These are phyloP conservation scores for Clonostachys byssicola DNA, from an alignment of 2,329 filamentous ascomycete species.

Conservation along the genomic window DNA sequence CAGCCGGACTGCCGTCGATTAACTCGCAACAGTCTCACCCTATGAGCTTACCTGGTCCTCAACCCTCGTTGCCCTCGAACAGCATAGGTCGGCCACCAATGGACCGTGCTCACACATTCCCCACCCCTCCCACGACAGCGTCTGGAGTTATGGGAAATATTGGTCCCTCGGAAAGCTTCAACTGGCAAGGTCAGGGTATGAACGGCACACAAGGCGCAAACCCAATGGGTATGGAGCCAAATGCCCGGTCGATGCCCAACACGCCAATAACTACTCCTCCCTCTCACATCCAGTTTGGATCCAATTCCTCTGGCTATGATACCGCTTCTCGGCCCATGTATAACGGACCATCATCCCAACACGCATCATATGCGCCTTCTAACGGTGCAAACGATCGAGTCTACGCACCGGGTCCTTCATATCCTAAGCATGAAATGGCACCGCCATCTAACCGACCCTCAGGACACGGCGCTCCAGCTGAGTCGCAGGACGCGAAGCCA, in stretches of 20 bases:
- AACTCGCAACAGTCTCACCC: slow-evolving; percentile 33
- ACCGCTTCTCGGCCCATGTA: slow-evolving; percentile 73
- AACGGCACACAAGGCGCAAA: slow-evolving; percentile 59
- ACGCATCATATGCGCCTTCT: slow-evolving; percentile 65
- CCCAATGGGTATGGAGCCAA: slow-evolving; percentile 67
- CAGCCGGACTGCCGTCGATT: slow-evolving; percentile 59
- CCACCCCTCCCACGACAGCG: slow-evolving; percentile 89
- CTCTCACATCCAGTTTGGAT: slow-evolving; percentile 76
- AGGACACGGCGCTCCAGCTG: slow-evolving; percentile 52
- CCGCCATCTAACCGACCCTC: slow-evolving; percentile 65
- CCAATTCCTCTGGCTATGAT: slow-evolving; percentile 68
- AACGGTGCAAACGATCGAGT: slow-evolving; percentile 59
- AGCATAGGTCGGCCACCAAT: slow-evolving; percentile 71
- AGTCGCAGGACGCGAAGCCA: slow-evolving; percentile 59
- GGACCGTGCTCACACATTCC: slow-evolving; percentile 88
- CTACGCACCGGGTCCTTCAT: slow-evolving; percentile 62
- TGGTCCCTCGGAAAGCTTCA: slow-evolving; percentile 72
- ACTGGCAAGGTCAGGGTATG: slow-evolving; percentile 68
- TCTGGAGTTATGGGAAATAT: slow-evolving; percentile 76
- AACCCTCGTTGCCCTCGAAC: slow-evolving; percentile 58
- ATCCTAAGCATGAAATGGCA: slow-evolving; percentile 85
- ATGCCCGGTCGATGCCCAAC: slow-evolving; percentile 79
- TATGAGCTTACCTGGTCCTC: slow-evolving; percentile 57
- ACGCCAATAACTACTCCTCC: slow-evolving; percentile 91
- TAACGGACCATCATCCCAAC: slow-evolving; percentile 63